Evolutionary conservation across 108 stramenopile species (phyloP).

Genomic region (Seminavis robusta): DNA sequence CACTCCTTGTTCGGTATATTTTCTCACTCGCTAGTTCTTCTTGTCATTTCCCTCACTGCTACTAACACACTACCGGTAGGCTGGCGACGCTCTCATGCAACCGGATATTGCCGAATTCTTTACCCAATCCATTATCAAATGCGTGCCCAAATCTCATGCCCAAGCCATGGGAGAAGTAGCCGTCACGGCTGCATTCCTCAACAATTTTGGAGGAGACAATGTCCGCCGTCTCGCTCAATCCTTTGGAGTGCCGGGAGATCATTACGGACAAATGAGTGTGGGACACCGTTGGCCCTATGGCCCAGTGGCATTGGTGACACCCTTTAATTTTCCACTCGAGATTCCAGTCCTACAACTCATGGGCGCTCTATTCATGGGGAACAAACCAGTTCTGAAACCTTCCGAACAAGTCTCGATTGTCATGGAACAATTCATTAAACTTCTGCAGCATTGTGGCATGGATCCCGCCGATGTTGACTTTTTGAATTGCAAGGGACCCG

Average conservation of each 20-base stretch:
- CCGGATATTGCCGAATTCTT: slow-evolving; percentile 91
- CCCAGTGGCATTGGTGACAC: slow-evolving; percentile 89
- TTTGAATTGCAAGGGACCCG: slow-evolving; percentile 86
- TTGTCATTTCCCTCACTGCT: background rate
- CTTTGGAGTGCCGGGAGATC: slow-evolving; percentile 92
- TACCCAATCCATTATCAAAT: slow-evolving; percentile 80
- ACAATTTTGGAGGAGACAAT: slow-evolving; percentile 92
- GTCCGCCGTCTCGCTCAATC: slow-evolving; percentile 87
- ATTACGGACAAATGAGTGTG: slow-evolving; percentile 89
- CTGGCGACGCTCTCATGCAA: slow-evolving; percentile 65
- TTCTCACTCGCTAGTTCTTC: background rate
- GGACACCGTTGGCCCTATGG: slow-evolving; percentile 98
- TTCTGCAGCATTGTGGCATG: slow-evolving; percentile 92
- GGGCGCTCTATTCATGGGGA: slow-evolving; percentile 98
- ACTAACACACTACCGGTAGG: slow-evolving; percentile 17
- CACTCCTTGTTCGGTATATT: background rate
- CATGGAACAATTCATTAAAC: slow-evolving; percentile 90
- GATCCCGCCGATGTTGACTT: slow-evolving; percentile 87
- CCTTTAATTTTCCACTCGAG: slow-evolving; percentile 97
- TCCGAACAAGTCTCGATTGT: slow-evolving; percentile 78
- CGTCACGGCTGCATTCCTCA: slow-evolving; percentile 82
- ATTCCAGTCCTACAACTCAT: slow-evolving; percentile 96
- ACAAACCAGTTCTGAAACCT: slow-evolving; percentile 91
- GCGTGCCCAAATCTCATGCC: slow-evolving; percentile 92
- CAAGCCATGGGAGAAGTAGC: slow-evolving; percentile 90